Conservation (phyloP, 345 rosid species). For the Rhodomyrtus tomentosa region DNA sequence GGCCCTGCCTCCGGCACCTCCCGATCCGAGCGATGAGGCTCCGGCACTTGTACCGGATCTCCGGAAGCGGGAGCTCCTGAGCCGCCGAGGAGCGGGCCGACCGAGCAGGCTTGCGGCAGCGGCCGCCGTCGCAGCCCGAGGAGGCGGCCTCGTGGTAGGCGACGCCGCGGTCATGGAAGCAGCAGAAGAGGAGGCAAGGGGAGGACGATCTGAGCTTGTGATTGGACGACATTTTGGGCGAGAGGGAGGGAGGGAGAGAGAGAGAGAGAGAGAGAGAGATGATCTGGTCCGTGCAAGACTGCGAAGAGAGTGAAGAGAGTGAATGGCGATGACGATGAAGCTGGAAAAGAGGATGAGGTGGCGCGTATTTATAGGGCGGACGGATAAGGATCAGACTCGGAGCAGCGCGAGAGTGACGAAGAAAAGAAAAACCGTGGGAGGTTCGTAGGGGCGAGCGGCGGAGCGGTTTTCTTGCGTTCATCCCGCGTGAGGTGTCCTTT, state of each 20-base stretch:
- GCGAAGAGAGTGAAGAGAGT: neutral
- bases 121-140: neutral
- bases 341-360: neutral
- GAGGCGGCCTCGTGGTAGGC: neutral
- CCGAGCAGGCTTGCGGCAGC: neutral
- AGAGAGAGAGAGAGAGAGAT: too few relatives aligned
- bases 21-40: neutral
- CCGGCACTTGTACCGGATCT: neutral
- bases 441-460: neutral
- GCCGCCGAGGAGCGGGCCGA: neutral
- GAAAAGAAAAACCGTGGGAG: neutral
- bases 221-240: neutral
- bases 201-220: neutral
- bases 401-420: neutral
- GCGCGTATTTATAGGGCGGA: fast-evolving
- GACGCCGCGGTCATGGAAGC: neutral
- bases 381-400: neutral
- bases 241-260: too few relatives aligned
- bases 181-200: neutral
- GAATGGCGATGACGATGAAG: neutral
- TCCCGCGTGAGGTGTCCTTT: neutral
- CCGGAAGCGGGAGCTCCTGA: neutral
- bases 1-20: neutral
- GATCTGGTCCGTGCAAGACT: too few relatives aligned
- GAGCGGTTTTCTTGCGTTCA: neutral